Evolutionary conservation across 1,139 yeast genomes (phyloP), one percentile per base, ranked within the genome.

Genomic region (Candida dubliniensis): DNA sequence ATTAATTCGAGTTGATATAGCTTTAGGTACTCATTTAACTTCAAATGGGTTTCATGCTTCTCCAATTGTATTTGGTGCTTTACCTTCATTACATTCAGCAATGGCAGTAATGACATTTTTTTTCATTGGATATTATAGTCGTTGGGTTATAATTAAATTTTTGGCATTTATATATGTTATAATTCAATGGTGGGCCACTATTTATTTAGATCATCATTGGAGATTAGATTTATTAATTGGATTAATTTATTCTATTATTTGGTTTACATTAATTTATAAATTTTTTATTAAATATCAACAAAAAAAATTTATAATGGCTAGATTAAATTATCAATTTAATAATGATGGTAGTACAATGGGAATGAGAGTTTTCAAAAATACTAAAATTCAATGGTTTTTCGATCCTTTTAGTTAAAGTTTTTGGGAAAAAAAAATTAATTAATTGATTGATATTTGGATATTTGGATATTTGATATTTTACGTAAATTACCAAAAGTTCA

Each of bases 151-250:
- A 0, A 59, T 76, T 49, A 65, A 76, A 55, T 38, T 59, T 13
- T 46, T 60, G 29, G 66, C 74, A 44, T 51, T 70, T 43, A 34
- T 45, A 3, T 69, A 79, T 65, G 77, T 79, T 38, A 47, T 67
- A 5, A 58, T 81, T 40, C 89, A 83, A 58, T 81, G 88, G 84
- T 84, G 88, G 88, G 81, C 86, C 18, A 82, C 89, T 11, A 82
- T 84, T 61, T 84, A 84, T 55, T 62, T 84, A 47, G 87, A 82
- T 57, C 90, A 84, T 59, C 89, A 84, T 61, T 84, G 84, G 77
- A 66, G 87, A 48, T 61, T 82, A 31, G 89, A 84, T 54, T 64
- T 82, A 41, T 60, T 79, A 29, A 68, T 69, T 13, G 88, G 87
- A 6, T 61, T 77, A 59, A 37, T 63, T 8, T 82, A 82, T 60